phyloP scores from a whole-genome alignment of 2,329 filamentous ascomycete species.

The Zymoseptoria brevis region DNA sequence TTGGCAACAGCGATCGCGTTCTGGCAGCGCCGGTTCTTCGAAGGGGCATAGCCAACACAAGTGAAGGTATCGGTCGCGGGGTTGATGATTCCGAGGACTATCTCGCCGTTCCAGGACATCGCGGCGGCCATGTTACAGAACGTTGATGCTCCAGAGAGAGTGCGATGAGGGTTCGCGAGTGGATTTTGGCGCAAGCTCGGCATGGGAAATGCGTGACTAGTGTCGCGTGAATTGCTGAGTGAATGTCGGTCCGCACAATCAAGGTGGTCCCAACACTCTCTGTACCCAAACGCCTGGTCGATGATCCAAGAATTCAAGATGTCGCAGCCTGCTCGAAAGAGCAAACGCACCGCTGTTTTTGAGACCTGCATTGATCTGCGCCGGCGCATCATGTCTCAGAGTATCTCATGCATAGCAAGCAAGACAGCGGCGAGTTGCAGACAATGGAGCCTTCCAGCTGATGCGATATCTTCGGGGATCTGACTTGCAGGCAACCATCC shows the following conservation, averaged over 20 bases:
- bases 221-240: neutral
- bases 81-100: neutral
- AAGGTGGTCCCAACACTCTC: neutral
- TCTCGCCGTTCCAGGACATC: neutral
- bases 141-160: neutral
- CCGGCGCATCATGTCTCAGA: neutral
- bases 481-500: too few species aligned
- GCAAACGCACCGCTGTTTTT: neutral
- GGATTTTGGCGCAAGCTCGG: too few species aligned
- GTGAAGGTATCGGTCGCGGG: neutral
- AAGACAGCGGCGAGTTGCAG: neutral
- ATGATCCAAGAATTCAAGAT: neutral
- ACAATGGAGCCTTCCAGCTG: neutral
- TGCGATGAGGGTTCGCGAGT: neutral
- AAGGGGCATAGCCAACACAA: neutral
- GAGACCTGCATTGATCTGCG: neutral
- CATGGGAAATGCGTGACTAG: neutral
- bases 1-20: neutral
- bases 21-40: neutral
- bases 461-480: too few species aligned
- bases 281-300: neutral
- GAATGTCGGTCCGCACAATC: neutral
- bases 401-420: neutral
- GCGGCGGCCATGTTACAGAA: neutral
- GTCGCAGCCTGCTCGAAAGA: neutral